These are phyloP conservation scores for Cordyceps cateniannulata DNA, from an alignment of 2,329 filamentous ascomycete species.

Conservation along the genomic window DNA sequence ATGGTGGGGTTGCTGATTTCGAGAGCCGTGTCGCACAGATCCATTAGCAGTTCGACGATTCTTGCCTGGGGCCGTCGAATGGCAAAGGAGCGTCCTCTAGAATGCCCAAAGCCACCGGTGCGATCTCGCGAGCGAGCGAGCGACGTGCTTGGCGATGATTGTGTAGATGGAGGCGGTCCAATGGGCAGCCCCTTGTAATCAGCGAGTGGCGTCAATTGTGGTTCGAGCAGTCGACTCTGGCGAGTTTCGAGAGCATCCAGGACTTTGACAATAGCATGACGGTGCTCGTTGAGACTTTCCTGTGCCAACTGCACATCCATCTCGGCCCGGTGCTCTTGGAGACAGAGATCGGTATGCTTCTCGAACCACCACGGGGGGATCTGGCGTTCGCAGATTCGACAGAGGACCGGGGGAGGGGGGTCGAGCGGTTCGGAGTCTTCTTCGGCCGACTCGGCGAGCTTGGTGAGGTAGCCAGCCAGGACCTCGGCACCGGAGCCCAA, in stretches of 20 bases:
- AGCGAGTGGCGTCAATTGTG: conserved; percentile 47
- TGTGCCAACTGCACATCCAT: conserved; percentile 98
- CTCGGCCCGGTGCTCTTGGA: conserved; percentile 92
- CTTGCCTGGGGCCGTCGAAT: conserved; percentile 82
- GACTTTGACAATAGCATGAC: conserved; percentile 90
- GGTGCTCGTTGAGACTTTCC: conserved; percentile 84
- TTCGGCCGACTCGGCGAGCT: conserved; percentile 74
- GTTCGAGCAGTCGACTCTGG: conserved; percentile 54
- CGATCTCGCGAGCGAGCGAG: conserved; percentile 67
- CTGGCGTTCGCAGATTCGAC: conserved; percentile 93
- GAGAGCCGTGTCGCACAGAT: conserved; percentile 90
- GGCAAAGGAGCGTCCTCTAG: conserved; percentile 80
- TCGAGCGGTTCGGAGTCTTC: conserved; percentile 71
- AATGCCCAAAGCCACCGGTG: conserved; percentile 71
- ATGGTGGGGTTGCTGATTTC: conserved; percentile 93
- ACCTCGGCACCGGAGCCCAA: conserved; percentile 92
- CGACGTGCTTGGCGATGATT: conserved; percentile 64
- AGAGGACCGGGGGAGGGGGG: conserved; percentile 82
- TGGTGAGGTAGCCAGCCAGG: conserved; percentile 86
- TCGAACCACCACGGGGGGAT: conserved; percentile 99
- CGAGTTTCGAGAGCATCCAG: conserved; percentile 84
- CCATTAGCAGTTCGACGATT: conserved; percentile 89
- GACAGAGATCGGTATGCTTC: conserved; percentile 92
- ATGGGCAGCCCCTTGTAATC: conserved; percentile 89
- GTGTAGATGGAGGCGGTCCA: conserved; percentile 65